Percentiles rank a stretch among this genome's conserved stretches.
These are phyloP conservation scores for Nicotiana sylvestris DNA, from an alignment of 257 asterid genomes.

Conservation along the genomic window DNA sequence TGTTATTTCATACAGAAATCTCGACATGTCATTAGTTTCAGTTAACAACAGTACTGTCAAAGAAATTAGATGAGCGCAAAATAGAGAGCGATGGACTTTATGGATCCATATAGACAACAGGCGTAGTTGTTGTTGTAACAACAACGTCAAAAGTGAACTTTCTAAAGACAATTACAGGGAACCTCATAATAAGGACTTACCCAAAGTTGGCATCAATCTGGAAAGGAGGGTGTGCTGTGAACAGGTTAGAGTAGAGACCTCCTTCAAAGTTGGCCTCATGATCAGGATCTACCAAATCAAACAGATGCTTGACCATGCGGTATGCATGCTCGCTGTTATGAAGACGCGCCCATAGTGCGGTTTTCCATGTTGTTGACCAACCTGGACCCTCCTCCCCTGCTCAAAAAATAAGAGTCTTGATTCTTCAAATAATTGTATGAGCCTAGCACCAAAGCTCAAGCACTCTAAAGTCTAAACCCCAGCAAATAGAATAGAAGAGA, in stretches of 20 bases:
- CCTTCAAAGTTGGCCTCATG: constrained; percentile 46
- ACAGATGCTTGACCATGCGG: constrained; percentile 62
- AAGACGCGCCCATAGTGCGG: constrained; percentile 70
- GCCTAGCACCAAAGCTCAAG: background rate
- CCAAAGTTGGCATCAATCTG: constrained; percentile 89
- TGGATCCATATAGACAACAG: too few species aligned
- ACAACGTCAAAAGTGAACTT: background rate
- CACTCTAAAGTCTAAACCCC: too few species aligned
- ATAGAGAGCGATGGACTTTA: too few species aligned
- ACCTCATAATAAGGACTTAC: constrained; percentile 24
- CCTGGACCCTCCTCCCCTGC: constrained; percentile 84
- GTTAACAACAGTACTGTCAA: background rate
- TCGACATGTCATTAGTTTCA: background rate
- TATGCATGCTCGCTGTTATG: constrained; percentile 55
- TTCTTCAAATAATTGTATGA: background rate
- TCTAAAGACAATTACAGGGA: background rate
- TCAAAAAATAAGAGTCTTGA: background rate
- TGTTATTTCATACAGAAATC: background rate
- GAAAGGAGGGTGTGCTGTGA: constrained; percentile 82
- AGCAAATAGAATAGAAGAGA: too few species aligned
- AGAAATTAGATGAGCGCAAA: too few species aligned
- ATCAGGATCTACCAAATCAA: constrained; percentile 57
- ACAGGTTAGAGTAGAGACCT: constrained; percentile 68
- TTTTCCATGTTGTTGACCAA: constrained; percentile 81
- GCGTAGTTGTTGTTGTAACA: too few species aligned